phyloP scores from a whole-genome alignment of 345 rosid genomes.

The Arabidopsis suecica region DNA sequence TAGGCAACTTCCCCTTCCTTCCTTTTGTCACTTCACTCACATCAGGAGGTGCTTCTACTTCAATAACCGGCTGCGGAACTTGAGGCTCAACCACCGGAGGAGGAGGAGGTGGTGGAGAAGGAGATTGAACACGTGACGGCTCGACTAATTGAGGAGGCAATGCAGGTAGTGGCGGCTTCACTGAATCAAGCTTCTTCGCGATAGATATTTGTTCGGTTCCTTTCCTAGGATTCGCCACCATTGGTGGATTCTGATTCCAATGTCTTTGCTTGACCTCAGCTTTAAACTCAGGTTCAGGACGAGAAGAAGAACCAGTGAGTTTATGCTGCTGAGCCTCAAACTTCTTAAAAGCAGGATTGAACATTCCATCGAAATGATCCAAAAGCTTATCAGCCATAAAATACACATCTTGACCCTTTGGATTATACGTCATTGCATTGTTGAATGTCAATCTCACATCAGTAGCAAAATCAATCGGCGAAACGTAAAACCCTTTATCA shows the following conservation, averaged over 20 bases:
- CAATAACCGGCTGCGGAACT: conserved; percentile 41
- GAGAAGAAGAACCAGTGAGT: conserved; percentile 20
- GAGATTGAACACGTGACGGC: conserved; percentile 7
- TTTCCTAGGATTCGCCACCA: conserved; percentile 17
- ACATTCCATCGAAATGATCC: conserved; percentile 56
- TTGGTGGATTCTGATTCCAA: conserved; percentile 27
- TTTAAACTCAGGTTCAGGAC: conserved; percentile 8
- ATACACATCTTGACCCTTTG: conserved; percentile 71
- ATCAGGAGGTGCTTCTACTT: conserved; percentile 11
- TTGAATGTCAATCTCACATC: conserved; percentile 73
- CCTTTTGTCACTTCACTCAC: conserved; percentile 20
- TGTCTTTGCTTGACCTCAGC: conserved; percentile 36
- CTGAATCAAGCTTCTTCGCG: conserved; percentile 41
- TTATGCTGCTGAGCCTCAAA: conserved; percentile 32
- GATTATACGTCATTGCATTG: conserved; percentile 79
- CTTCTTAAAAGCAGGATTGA: conserved; percentile 50
- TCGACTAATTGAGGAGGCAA: conserved; percentile 30
- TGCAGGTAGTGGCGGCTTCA: conserved; percentile 29
- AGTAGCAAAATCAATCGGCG: conserved; percentile 65
- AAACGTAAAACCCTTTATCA: conserved; percentile 51
- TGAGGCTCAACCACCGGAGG: conserved; percentile 37
- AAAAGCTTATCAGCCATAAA: conserved; percentile 57
- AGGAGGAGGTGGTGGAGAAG: conserved; percentile 25
- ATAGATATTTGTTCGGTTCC: conserved; percentile 39
- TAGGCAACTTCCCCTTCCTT: conserved; percentile 60